Conservation (phyloP, 345 rosid species). For the Aurinia saxatilis region DNA sequence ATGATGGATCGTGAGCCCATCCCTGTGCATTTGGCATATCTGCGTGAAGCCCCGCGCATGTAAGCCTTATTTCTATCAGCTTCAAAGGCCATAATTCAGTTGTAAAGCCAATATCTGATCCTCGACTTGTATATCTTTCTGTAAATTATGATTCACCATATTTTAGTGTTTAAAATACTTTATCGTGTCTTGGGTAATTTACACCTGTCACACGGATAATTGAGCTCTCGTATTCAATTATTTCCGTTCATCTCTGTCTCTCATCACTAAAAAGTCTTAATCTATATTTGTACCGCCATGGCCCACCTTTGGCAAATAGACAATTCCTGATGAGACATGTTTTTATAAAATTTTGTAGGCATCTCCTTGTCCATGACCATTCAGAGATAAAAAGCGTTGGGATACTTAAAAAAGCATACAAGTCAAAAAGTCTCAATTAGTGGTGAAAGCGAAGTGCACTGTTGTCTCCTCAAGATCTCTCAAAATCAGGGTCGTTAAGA, state of each 20-base stretch:
- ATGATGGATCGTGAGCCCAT: constrained; percentile 92
- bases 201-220: neutral
- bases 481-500: neutral
- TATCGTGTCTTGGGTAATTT: no score
- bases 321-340: neutral
- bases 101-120: no score
- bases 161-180: no score
- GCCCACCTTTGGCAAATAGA: neutral
- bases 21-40: constrained; percentile 84
- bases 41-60: constrained; percentile 65
- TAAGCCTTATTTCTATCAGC: constrained; percentile 54
- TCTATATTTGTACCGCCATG: no score
- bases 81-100: no score
- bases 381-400: neutral
- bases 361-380: neutral
- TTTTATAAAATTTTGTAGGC: neutral
- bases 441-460: neutral
- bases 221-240: neutral
- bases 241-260: no score
- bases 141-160: no score
- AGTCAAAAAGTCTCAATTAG: neutral
- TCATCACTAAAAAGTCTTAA: no score
- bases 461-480: neutral
- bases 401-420: neutral
- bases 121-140: no score